These are phyloP conservation scores for Mortierella sp. DNA, from an alignment of 371 early-diverging fungal genomes.

Conservation along the genomic window DNA sequence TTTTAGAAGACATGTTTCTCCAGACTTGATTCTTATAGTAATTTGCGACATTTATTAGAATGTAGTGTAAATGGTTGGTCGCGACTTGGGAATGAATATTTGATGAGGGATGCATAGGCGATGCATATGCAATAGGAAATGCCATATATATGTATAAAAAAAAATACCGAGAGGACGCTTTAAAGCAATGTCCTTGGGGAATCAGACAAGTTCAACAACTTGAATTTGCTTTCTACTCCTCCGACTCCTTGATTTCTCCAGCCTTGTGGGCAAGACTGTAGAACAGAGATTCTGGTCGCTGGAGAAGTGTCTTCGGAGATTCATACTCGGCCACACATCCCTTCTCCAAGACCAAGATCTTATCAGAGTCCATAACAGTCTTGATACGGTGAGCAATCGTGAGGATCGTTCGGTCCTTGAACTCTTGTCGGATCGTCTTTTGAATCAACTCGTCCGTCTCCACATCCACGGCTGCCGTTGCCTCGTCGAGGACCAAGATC, in stretches of 20 bases:
- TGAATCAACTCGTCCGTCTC: conserved; percentile 86
- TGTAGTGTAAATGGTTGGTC: too few relatives aligned
- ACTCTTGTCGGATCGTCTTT: conserved; percentile 80
- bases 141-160: too few relatives aligned
- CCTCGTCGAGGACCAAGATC: conserved; percentile 70
- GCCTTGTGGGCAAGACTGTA: conserved; percentile 54
- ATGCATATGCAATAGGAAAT: too few relatives aligned
- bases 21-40: too few relatives aligned
- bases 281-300: conserved; percentile 61
- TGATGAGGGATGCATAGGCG: too few relatives aligned
- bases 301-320: conserved; percentile 60
- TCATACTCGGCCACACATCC: conserved; percentile 69
- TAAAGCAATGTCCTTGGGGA: too few relatives aligned
- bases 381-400: conserved; percentile 63
- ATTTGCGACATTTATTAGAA: too few relatives aligned
- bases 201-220: too few relatives aligned
- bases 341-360: conserved; percentile 65
- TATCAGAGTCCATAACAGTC: conserved; percentile 62
- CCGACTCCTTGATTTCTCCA: conserved; percentile 10
- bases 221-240: too few relatives aligned
- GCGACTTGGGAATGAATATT: too few relatives aligned
- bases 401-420: conserved; percentile 40
- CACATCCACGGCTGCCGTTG: conserved; percentile 87
- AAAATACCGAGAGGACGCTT: too few relatives aligned
- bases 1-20: conserved; percentile 40